Evolutionary conservation across 78 protist genomes (phyloP), one percentile per base, ranked within the genome.

Genomic region (Trichosphaerium sp.): DNA sequence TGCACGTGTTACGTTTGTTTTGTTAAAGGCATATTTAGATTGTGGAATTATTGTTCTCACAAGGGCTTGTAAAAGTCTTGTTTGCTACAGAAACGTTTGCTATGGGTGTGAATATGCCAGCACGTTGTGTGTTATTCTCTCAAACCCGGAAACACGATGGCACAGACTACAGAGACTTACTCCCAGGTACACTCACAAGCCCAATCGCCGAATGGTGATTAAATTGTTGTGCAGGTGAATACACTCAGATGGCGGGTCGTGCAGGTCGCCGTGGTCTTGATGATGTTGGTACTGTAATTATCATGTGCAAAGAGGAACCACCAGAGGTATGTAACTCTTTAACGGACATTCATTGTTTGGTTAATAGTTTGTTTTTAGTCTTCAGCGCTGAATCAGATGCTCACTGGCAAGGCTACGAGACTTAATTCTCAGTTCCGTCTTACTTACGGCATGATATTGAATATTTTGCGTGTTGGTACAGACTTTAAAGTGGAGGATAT

Each of bases 61-160:
- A 84, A 18, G 94, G 96, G 1, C 42, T 90, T 11, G 77, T 90
- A 18, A 88, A 89, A 26, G 87, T 92, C 2, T 52, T 97, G 32
- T 93, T 94, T 38, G 99, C 99, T 15, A 97, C 99, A 0, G 99
- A 94, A 71, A 97, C 99, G 10, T 94, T 97, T 69, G 99, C 99
- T 12, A 94, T 97, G 97, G 99, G 99, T 1, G 95, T 97, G 25
- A 97, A 97, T 74, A 88, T 96, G 97, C 99, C 99, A 3, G 93
- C 99, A 2, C 58, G 84, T 12, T 74, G 92, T 1, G 99, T 95
- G 15, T 93, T 95, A 1, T 95, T 93, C 69, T 65, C 52, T 21
- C 12, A 56, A 31, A n/a, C 69, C 25, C 47, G 80, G 39, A 95
- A 95, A 68, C 85, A 64, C 43, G 97, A 94, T 55, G 97, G 97